A percentile compares a stretch with the other conserved stretches of the same genome.
These are phyloP conservation scores for Coix lacrymajobi DNA, from an alignment of 176 grass and related monocot genomes.

Conservation along the genomic window DNA sequence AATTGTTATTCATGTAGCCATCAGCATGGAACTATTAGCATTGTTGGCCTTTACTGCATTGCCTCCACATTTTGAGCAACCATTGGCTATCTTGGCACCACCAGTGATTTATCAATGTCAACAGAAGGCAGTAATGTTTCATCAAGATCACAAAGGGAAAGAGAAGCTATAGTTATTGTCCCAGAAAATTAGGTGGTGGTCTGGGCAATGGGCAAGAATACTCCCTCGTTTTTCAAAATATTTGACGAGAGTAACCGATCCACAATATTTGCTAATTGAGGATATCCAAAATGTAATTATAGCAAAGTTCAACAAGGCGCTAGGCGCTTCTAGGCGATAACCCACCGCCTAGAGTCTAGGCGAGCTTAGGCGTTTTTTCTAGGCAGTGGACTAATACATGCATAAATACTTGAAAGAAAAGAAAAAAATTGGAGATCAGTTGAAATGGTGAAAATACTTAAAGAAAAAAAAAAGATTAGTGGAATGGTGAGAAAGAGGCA, in stretches of 20 bases:
- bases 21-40: background rate
- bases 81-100: background rate
- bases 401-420: no score
- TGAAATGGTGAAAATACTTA: no score
- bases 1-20: background rate
- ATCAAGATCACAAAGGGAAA: background rate
- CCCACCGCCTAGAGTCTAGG: no score
- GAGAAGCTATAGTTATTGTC: background rate
- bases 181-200: background rate
- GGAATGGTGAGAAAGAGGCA: no score
- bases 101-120: background rate
- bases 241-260: background rate
- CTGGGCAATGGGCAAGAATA: background rate
- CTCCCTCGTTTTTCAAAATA: background rate
- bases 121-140: background rate
- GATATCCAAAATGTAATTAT: background rate
- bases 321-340: no score
- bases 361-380: no score
- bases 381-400: no score
- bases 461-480: no score
- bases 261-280: background rate
- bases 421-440: no score
- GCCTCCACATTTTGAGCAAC: background rate
- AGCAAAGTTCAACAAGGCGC: no score
- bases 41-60: background rate